These are phyloP conservation scores for Halteria grandinella DNA, from an alignment of 73 alveolate genomes.

Conservation along the genomic window DNA sequence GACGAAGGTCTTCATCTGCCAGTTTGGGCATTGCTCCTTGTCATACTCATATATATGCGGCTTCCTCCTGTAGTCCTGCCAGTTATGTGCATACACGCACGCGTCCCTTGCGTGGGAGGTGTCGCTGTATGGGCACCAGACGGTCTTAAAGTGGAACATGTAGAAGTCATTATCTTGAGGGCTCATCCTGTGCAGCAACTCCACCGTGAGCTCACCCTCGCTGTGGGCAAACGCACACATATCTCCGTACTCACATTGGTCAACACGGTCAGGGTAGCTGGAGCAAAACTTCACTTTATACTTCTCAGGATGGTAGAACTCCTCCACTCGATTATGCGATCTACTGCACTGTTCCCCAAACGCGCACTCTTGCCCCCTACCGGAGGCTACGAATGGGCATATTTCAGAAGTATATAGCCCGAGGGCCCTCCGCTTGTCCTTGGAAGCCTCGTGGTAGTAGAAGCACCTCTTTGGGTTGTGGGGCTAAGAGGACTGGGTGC, in stretches of 20 bases:
- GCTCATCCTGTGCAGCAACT: too few species aligned
- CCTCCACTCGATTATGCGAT: constrained; percentile 84
- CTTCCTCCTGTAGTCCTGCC: constrained; percentile 60
- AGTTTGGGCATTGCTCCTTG: constrained; percentile 43
- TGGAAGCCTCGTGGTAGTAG: constrained; percentile 54
- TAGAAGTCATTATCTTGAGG: constrained; percentile 50
- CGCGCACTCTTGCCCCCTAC: constrained; percentile 59
- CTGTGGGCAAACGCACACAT: constrained; percentile 85
- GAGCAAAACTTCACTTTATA: constrained; percentile 82
- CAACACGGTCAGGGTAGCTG: constrained; percentile 58
- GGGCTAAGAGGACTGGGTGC: too few species aligned
- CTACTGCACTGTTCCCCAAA: constrained; percentile 68
- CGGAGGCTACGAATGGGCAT: constrained; percentile 58
- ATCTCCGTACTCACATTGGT: constrained; percentile 74
- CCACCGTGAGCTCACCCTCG: too few species aligned
- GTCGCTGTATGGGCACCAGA: constrained; percentile 62
- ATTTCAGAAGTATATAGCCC: constrained; percentile 58
- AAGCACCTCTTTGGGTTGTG: constrained; percentile 78
- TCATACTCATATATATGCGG: constrained; percentile 51
- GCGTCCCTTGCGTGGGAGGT: constrained; percentile 56
- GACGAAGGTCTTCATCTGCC: constrained; percentile 55
- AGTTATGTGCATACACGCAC: constrained; percentile 61
- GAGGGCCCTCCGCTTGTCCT: constrained; percentile 62
- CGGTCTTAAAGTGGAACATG: constrained; percentile 61
- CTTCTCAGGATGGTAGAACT: too few species aligned